phyloP scores from a whole-genome alignment of 2,329 filamentous ascomycete genomes.

The Colletotrichum australisinense region DNA sequence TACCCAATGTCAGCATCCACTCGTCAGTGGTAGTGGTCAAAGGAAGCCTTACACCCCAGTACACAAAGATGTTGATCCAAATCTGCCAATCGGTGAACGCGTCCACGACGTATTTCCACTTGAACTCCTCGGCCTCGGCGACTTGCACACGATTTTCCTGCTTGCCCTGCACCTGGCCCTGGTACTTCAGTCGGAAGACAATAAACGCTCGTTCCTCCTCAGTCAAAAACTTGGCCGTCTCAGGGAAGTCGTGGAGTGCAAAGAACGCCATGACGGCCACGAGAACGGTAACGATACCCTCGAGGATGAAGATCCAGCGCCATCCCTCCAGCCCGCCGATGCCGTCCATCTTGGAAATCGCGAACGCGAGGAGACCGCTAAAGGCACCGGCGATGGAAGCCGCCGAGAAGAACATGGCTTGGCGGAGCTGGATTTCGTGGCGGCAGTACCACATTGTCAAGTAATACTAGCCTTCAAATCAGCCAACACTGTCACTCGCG shows the following conservation, averaged over 20 bases:
- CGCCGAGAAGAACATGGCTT: conserved; percentile 84
- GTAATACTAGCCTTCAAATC: conserved; percentile 53
- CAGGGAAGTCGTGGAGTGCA: conserved; percentile 83
- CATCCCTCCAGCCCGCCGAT: conserved; percentile 69
- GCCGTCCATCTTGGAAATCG: conserved; percentile 76
- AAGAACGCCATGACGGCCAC: conserved; percentile 76
- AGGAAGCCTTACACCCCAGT: conserved; percentile 69
- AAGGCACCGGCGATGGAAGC: conserved; percentile 84
- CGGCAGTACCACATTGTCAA: conserved; percentile 70
- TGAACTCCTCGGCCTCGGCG: conserved; percentile 80
- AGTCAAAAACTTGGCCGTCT: conserved; percentile 79
- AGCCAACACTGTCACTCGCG: not conserved
- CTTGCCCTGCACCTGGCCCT: conserved; percentile 55
- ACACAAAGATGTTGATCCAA: conserved; percentile 68
- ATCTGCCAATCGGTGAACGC: conserved; percentile 87
- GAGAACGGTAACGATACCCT: conserved; percentile 76
- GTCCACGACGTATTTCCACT: conserved; percentile 79
- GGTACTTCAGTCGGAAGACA: conserved; percentile 75
- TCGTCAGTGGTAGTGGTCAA: conserved; percentile 38
- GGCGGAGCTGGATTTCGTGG: conserved; percentile 65
- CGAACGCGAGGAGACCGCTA: conserved; percentile 77
- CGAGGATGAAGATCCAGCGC: conserved; percentile 76
- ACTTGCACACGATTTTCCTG: conserved; percentile 43
- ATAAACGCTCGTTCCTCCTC: conserved; percentile 78
- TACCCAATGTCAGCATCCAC: not conserved